Evolutionary conservation across 2,329 filamentous ascomycete species (phyloP), one percentile per base, ranked within the genome.

Genomic region (Monosporascus sp.): DNA sequence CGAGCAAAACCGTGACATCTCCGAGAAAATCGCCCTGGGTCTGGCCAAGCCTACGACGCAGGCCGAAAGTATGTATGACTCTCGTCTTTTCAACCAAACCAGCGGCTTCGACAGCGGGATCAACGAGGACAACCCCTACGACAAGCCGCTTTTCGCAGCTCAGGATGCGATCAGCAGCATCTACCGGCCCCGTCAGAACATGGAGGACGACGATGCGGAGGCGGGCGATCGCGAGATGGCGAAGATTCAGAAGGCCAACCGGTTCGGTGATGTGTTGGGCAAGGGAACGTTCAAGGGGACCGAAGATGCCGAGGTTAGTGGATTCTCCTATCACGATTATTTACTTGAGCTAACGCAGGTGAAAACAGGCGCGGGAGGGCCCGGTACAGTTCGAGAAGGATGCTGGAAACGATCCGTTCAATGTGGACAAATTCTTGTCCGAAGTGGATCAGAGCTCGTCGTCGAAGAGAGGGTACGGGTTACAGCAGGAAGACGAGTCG

Each of bases 321-420:
- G 24, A 25, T 35, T 57, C 27, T 45, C 31, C 49, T 3, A 37
- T 48, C 24, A 25, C 6, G 45, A 48, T 46, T 14, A 25, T 56
- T 51, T 46, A 51, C 27, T 49, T 17, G 56, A 62, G 58, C 72
- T 75, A 71, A 73, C 58, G 48, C 39, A 47, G 50, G 27, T 31
- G 37, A 47, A 1, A 47, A 50, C 62, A 88, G 83, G 84, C 83
- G 56, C 83, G 92, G 52, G 89, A 95, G 64, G 94, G 94, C 5
- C 94, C 94, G 0, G 94, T 99, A 27, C 89, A 96, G 70, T 99
- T 99, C 64, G 93, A 97, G 72, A 96, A 93, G 72, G 93, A 97
- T 50, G 81, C 74, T 1, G 74, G 73, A 31, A 66, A 70, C 18
- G 93, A 97, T 72, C 91, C 91, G 1, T 97, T 97, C 70, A 92